Percentiles rank a stretch among this genome's conserved stretches.
Conservation (phyloP, 2,329 filamentous ascomycete genomes). For the Pseudogymnoascus destructans region DNA sequence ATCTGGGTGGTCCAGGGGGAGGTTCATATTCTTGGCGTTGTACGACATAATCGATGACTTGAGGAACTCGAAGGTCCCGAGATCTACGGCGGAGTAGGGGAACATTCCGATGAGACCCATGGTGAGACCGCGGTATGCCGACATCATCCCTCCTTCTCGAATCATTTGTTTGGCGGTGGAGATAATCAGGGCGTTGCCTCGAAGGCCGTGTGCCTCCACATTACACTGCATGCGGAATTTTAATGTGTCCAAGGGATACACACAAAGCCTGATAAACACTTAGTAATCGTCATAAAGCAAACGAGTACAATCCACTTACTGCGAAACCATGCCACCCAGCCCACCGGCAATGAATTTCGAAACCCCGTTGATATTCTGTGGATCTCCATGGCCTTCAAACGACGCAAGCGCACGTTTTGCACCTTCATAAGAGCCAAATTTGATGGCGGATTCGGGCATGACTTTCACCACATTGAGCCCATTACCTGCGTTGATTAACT, state of each 20-base stretch:
- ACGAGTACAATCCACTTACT: constrained; percentile 39
- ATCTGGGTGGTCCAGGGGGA: constrained; percentile 71
- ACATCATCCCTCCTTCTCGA: constrained; percentile 55
- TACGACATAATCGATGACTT: constrained; percentile 61
- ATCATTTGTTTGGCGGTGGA: constrained; percentile 82
- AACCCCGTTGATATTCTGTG: constrained; percentile 62
- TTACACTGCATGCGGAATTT: constrained; percentile 83
- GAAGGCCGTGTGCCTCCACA: constrained; percentile 72
- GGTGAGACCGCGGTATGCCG: constrained; percentile 83
- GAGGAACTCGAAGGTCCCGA: constrained; percentile 87
- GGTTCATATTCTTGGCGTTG: constrained; percentile 54
- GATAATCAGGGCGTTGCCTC: constrained; percentile 68
- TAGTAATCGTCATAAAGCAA: background rate
- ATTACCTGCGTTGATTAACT: constrained; percentile 51
- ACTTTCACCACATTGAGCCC: constrained; percentile 95
- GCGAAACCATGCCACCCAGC: constrained; percentile 83
- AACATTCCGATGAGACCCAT: constrained; percentile 96
- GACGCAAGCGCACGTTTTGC: constrained; percentile 77
- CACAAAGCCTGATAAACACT: constrained; percentile 51
- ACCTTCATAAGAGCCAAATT: constrained; percentile 95
- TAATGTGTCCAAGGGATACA: constrained; percentile 49
- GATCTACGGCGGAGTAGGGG: constrained; percentile 91
- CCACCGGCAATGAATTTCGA: constrained; percentile 89
- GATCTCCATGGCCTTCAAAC: constrained; percentile 77
- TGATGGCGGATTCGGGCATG: constrained; percentile 96